Base-by-base conservation (phyloP, 768 basidiomycete species). In the Candolleomyces eurysporus region DNA sequence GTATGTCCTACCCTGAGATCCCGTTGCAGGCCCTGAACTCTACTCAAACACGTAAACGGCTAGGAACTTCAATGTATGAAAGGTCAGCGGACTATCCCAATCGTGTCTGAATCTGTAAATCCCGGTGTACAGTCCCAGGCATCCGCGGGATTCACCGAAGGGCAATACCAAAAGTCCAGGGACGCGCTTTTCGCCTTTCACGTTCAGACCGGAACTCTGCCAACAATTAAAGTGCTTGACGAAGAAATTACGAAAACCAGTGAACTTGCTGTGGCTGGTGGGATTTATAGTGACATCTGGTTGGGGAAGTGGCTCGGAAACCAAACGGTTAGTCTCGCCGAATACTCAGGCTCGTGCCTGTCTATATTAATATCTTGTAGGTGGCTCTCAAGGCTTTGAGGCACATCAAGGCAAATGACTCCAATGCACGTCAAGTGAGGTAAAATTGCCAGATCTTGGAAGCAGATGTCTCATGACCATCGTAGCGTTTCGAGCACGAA, bases 381-480 rank as follows among this genome's bases (percentile, higher is more conserved):
- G 85, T 86, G 45, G 86, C 86, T 10, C 66, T 87, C 55, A 87
- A 87, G 63, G 79, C 79, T 13, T 62, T 86, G 6, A 78, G 83
- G 58, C 74, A 80, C 62, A 67, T 84, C 48, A 79, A 76, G 63
- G 73, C 78, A 11, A 68, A 76, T 9, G 78, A 84, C 64, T 72
- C 76, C 21, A 78, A 69, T 64, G 73, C 80, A 1, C 67, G 76
- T 61, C 77, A 79, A 71, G 78, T 84, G 63, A 45, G 63, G 60
- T 3, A 31, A 56, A 16, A 32, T 16, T 21, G 36, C 30, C 51
- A 8, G 11, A 36, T 58, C 16, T 45, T n/a, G 32, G 49, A 26
- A 22, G 21, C 51, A 16, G 3, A 5, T 36, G 26, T 42, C 39
- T n/a, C 26, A 22, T 46, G 22, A 45, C 68, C 13, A 36, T 57